Percentiles rank a stretch among this genome's conserved stretches.
Evolutionary conservation across 176 grass and related monocot genomes (phyloP).

Genomic region (Zizania latifolia): DNA sequence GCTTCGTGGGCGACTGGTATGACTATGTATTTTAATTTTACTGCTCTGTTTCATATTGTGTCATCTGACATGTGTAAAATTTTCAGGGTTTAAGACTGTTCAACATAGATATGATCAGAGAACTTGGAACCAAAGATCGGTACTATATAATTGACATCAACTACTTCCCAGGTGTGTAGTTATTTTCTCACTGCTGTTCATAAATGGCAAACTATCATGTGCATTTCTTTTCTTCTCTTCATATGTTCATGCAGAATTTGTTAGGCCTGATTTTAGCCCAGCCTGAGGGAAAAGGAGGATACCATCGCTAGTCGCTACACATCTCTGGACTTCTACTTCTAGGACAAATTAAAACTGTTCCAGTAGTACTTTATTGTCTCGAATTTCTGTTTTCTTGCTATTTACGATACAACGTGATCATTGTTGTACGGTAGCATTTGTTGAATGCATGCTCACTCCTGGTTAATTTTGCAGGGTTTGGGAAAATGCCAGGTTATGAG

Average conservation of each 20-base stretch:
- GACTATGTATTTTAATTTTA: conserved; percentile 12
- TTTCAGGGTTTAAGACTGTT: conserved; percentile 78
- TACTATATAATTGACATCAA: conserved; percentile 99
- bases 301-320: not conserved
- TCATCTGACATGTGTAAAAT: conserved; percentile 15
- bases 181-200: conserved; percentile 14
- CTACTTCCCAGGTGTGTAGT: conserved; percentile 77
- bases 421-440: not conserved
- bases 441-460: not conserved
- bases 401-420: not conserved
- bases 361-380: not conserved
- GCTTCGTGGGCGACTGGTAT: conserved; percentile 66
- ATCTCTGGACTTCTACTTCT: not conserved
- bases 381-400: not conserved
- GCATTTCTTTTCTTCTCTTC: conserved; percentile 26
- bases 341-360: conserved; percentile 11
- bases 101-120: conserved; percentile 87
- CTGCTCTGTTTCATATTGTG: conserved; percentile 9
- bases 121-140: conserved; percentile 71
- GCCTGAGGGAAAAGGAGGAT: not conserved
- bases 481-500: conserved; percentile 92
- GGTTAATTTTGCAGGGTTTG: conserved; percentile 45
- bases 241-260: conserved; percentile 10
- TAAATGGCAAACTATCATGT: not conserved
- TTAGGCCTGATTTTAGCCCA: conserved; percentile 1